Base-by-base conservation (phyloP, 345 rosid species). In the Linum trigynum region DNA sequence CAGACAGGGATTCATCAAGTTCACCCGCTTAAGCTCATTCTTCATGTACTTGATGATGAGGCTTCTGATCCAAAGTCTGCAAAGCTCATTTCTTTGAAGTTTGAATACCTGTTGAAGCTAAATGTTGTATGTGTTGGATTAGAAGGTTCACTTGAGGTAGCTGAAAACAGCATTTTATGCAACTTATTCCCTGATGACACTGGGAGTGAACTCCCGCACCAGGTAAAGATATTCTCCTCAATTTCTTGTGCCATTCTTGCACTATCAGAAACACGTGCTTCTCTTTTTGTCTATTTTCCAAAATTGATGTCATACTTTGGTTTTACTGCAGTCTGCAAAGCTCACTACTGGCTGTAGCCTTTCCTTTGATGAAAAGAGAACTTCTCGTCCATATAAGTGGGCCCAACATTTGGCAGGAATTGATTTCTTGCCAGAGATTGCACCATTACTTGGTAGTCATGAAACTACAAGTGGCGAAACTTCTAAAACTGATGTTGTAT, bases 341-440 rank as follows among this genome's bases (percentile, higher is more conserved):
- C 83, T 94, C 67, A 71, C 81, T 74, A 80, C 81, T 74, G 89
- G 96, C 4, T 76, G 78, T 59, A 57, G 56, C 62, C 80, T 69
- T 48, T 74, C 66, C 58, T 88, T 90, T 67, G 90, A 83, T 76
- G 81, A 73, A 61, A 82, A 71, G 71, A 84, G 84, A 75, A 75
- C 74, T 65, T 86, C 84, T 50, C 95, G 88, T 65, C 95, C 97
- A 51, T 94, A 84, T 71, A 90, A 86, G 75, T 88, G 97, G 99
- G 96, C 89, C 38, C 97, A 88, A 67, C 91, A 83, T 80, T 80
- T 94, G 79, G 97, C 97, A 0, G 99, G 97, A 74, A 88, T 94
- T 62, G 96, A 84, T 80, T 81, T 90, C 79, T 82, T 90, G 68
- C 97, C 95, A 6, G 99, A 94, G 73, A 83, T 87, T 67, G 75